phyloP scores from a whole-genome alignment of 495 filamentous ascomycete species.

The Mytilinidion resinicola region DNA sequence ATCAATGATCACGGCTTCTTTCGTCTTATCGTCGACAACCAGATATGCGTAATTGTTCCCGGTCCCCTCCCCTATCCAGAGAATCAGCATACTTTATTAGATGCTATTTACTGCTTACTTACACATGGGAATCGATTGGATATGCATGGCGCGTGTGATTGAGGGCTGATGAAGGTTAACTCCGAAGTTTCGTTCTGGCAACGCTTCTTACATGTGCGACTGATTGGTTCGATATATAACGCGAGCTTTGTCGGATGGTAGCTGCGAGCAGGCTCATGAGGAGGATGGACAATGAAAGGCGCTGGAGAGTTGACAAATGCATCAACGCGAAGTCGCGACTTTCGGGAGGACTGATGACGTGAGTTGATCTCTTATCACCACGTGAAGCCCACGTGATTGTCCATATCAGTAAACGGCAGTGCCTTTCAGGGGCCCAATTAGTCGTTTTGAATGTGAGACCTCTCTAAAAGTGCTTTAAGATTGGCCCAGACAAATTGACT shows the following conservation, averaged over 20 bases:
- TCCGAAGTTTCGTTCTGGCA: background rate
- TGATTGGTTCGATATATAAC: conserved; percentile 1
- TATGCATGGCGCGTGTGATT: conserved; percentile 65
- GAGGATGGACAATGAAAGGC: conserved; percentile 4
- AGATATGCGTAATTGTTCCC: conserved; percentile 97
- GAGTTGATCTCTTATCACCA: background rate
- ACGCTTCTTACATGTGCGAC: conserved; percentile 11
- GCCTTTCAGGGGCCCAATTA: too few species aligned
- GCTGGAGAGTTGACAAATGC: background rate
- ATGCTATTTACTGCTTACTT: conserved; percentile 41
- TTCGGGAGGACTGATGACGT: background rate
- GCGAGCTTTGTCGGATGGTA: conserved; percentile 10
- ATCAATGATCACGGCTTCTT: conserved; percentile 91
- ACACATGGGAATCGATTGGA: conserved; percentile 99
- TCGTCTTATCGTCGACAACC: conserved; percentile 81
- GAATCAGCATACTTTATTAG: background rate
- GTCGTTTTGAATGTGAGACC: too few species aligned
- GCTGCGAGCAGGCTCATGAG: conserved; percentile 26
- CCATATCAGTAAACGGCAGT: too few species aligned
- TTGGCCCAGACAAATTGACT: too few species aligned
- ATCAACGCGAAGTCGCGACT: background rate
- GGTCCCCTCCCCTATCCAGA: conserved; percentile 72
- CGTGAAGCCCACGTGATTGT: background rate
- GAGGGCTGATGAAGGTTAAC: conserved; percentile 15
- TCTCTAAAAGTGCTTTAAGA: too few species aligned